A percentile compares a stretch with the other conserved stretches of the same genome.
Conservation (phyloP, 768 basidiomycete species). For the Boletales sp. region DNA sequence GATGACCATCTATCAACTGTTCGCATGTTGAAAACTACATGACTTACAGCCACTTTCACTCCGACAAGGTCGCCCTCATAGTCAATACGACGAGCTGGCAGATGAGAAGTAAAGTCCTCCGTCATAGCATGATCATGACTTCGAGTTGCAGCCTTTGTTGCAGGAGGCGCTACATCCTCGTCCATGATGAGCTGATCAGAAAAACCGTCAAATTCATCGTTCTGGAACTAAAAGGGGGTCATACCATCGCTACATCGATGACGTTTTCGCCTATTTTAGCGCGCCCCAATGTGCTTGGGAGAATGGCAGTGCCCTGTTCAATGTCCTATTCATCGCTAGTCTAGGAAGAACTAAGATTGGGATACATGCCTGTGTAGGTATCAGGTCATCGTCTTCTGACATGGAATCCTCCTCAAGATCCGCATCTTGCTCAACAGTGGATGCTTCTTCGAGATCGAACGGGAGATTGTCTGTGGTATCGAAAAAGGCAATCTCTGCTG, state of each 20-base stretch:
- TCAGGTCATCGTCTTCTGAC: not conserved
- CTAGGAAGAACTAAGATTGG: not conserved
- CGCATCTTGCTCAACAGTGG: not conserved
- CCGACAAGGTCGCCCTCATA: not conserved
- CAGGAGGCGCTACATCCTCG: not conserved
- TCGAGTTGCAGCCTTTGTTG: not conserved
- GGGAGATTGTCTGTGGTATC: not conserved
- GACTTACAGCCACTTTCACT: slow-evolving; percentile 12
- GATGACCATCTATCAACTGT: not conserved
- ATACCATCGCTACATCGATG: slow-evolving; percentile 3
- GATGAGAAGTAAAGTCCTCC: too few relatives aligned
- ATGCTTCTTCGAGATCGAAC: not conserved
- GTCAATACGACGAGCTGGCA: not conserved
- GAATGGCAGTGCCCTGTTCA: not conserved
- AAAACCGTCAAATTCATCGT: not conserved
- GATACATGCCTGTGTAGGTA: slow-evolving; percentile 2
- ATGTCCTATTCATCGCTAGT: not conserved
- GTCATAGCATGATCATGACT: not conserved
- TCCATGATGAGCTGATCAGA: slow-evolving; percentile 1
- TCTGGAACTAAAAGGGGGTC: not conserved
- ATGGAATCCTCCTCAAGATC: not conserved
- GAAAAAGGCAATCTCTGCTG: slow-evolving; percentile 17
- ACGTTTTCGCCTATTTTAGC: not conserved
- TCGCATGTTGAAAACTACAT: not conserved
- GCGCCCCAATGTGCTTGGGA: not conserved